Percentiles rank a stretch among this genome's conserved stretches.
These are phyloP conservation scores for Penicillium alfredii DNA, from an alignment of 495 filamentous ascomycete species.

Conservation along the genomic window DNA sequence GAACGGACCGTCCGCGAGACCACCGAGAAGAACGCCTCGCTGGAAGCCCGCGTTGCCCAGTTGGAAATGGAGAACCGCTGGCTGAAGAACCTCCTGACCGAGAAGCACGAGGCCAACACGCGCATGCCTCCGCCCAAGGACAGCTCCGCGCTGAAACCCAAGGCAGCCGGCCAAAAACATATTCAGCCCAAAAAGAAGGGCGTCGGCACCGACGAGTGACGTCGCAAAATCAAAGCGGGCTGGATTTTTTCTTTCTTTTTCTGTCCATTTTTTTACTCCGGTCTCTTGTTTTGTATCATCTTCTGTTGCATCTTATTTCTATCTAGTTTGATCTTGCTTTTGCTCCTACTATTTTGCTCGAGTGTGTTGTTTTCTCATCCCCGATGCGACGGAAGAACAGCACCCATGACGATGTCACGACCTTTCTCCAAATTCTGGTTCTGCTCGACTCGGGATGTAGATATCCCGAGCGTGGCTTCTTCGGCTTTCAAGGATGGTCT, in stretches of 20 bases:
- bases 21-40: constrained; percentile 67
- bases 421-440: constrained; percentile 24
- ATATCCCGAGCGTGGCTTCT: constrained; percentile 18
- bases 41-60: constrained; percentile 78
- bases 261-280: constrained; percentile 1
- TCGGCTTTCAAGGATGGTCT: constrained; percentile 23
- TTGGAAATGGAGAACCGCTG: constrained; percentile 95
- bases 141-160: constrained; percentile 21
- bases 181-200: constrained; percentile 47
- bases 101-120: constrained; percentile 64
- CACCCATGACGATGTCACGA: constrained; percentile 28
- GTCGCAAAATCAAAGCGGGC: constrained; percentile 17
- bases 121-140: constrained; percentile 27
- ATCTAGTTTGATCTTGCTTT: no score
- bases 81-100: constrained; percentile 88
- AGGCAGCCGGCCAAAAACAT: constrained; percentile 36
- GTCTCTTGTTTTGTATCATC: no score
- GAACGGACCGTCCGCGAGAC: constrained; percentile 89
- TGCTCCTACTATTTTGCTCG: constrained; percentile 1
- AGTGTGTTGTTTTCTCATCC: constrained; percentile 1
- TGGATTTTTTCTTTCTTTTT: constrained; percentile 4
- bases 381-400: constrained; percentile 1
- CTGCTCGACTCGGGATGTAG: constrained; percentile 4
- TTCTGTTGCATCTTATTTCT: constrained; percentile 4
- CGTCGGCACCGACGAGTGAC: constrained; percentile 37